Evolutionary conservation across 352 stramenopile species (phyloP), one percentile per base, ranked within the genome.

Genomic region (Pilasporangium apinafurcum): DNA sequence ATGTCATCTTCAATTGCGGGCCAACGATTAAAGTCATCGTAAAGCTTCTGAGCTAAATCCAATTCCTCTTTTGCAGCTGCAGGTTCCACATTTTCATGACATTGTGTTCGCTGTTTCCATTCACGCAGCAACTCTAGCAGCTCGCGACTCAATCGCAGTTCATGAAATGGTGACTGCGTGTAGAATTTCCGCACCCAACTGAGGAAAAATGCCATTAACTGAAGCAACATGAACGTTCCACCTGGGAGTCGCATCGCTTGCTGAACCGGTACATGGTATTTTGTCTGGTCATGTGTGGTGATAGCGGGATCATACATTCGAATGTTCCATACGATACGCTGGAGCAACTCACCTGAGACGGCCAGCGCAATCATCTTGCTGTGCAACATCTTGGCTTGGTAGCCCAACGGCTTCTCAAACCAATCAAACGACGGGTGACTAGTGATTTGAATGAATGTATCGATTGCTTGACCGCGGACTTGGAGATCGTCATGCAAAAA

Each of bases 151-250:
- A 75, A 45, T 0, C 60, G 64, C 10, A 75, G 48, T 21, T 70
- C 64, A 27, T 63, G 56, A 13, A 54, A 46, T 18, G 44, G 44
- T n/a, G n/a, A n/a, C 26, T 49, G 25, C 2, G 56, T 58, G 53
- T 71, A 66, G 26, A 70, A 44, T 35, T 71, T 75, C 22, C 64
- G 64, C 21, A 75, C 50, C 64, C 60, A 75, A 42, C 64, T 75
- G 18, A 75, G 31, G 50, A 62, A 75, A 29, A 71, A 71, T 20
- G 64, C 64, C 16, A 75, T 43, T 2, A 75, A 37, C 34, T 75
- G 64, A 3, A 75, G 53, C 35, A 68, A 27, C 22, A 65, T 51
- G n/a, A 49, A 52, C 20, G 64, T 68, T 0, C 46, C 54, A 7
- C 44, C 59, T 14, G 62, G 47, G 10, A 65, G 28, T 1, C 56